Evolutionary conservation across 2,329 filamentous ascomycete genomes (phyloP), one percentile per base, ranked within the genome.

Genomic region (Ophidiomyces ophidiicola): DNA sequence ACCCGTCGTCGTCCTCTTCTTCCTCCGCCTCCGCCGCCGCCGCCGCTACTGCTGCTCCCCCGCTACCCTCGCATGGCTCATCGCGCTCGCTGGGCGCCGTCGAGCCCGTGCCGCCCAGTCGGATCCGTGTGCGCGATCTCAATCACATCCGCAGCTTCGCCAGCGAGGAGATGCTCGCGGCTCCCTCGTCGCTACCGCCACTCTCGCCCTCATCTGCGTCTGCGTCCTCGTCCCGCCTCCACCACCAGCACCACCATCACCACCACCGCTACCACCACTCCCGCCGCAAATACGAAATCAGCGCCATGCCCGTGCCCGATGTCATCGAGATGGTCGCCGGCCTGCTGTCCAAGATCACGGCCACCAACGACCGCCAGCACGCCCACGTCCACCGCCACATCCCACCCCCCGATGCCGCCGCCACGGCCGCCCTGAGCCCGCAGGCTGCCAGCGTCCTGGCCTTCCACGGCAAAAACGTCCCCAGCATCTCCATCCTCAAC

Each of bases 291-390:
- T 98, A 94, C 58, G 90, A 96, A 61, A 94, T 98, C 52, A 94
- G 87, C 63, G 82, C 77, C 38, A 96, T 98, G 88, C 90, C 90
- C 37, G 92, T 96, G 40, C 78, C 81, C 48, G 88, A 98, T 56
- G 84, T 98, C 50, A 98, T 98, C 56, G 88, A 96, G 61, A 96
- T 98, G 90, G 90, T 98, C 3, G 90, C 90, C 3, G 90, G 87
- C 5, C 72, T 98, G 17, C 69, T 98, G 46, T 94, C 88, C 41
- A 96, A 96, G 61, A 98, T 98, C 52, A 96, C 90, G 4, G 85
- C 84, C 3, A 94, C 88, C 42, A 98, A 98, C 57, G 90, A 98
- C 57, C 68, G 80, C 36, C 87, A 96, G 58, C 88, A 96, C 60
- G 85, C 94, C 57, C 82, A 87, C 47, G 63, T 94, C 48, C 85